These are phyloP conservation scores for Stephanodiscus minutulus DNA, from an alignment of 108 stramenopile species.

Conservation along the genomic window DNA sequence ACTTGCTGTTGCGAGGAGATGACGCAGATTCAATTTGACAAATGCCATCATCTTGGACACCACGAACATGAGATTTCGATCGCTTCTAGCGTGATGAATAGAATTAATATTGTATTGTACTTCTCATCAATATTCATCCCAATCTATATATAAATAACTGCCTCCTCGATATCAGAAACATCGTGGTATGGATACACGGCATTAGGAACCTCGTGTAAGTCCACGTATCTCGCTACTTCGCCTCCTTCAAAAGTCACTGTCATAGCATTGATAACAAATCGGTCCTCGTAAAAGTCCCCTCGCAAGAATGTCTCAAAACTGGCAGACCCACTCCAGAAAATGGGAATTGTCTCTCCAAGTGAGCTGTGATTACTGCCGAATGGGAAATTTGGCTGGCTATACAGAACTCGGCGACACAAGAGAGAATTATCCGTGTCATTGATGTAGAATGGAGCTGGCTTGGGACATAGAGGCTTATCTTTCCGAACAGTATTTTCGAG, in stretches of 20 bases:
- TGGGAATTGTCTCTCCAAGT: conserved; percentile 34
- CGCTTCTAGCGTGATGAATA: no score
- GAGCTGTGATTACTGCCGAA: conserved; percentile 16
- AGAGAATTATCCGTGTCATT: conserved; percentile 51
- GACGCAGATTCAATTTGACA: background rate
- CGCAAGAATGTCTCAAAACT: conserved; percentile 49
- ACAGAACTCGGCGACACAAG: conserved; percentile 33
- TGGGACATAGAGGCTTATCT: conserved; percentile 46
- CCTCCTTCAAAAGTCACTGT: conserved; percentile 25
- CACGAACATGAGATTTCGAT: no score
- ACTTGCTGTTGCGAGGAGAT: conserved; percentile 82
- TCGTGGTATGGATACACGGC: conserved; percentile 40
- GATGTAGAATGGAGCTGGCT: conserved; percentile 38
- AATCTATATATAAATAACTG: conserved; percentile 19
- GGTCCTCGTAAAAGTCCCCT: conserved; percentile 42
- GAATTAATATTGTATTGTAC: no score
- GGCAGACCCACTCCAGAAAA: conserved; percentile 51
- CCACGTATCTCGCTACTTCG: conserved; percentile 34
- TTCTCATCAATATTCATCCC: no score
- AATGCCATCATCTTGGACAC: no score
- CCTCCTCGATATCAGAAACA: conserved; percentile 31
- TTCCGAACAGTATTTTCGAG: conserved; percentile 32
- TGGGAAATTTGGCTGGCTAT: conserved; percentile 40
- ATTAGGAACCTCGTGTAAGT: conserved; percentile 36
- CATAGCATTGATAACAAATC: conserved; percentile 44